A percentile compares a stretch with the other conserved stretches of the same genome.
Conservation (phyloP, 345 rosid species). For the Salix suchowensis region DNA sequence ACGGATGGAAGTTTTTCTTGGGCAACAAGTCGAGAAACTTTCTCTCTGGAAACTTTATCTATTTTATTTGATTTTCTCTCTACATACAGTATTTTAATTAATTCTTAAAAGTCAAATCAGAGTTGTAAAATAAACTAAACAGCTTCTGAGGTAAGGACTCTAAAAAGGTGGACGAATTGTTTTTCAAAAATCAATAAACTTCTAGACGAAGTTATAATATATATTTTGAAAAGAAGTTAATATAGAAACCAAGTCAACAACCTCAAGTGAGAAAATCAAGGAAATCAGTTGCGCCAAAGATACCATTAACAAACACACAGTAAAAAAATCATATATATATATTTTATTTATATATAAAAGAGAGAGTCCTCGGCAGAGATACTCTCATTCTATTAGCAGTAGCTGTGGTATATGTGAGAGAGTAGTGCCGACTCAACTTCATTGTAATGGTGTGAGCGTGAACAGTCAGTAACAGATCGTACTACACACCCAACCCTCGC, state of each 20-base stretch:
- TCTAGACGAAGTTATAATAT: not conserved
- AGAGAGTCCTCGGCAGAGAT: conserved; percentile 3
- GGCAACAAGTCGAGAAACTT: no score
- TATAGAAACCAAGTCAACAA: not conserved
- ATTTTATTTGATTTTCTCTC: no score
- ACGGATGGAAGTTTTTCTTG: no score
- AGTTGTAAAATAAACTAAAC: no score
- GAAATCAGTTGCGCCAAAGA: not conserved
- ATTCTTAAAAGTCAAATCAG: no score
- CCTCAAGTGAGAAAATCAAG: conserved; percentile 26
- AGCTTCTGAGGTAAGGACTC: no score
- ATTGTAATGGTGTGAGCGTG: conserved; percentile 33
- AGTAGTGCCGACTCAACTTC: conserved; percentile 28
- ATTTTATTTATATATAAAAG: not conserved
- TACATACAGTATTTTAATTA: no score
- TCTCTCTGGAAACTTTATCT: no score
- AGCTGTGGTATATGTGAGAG: conserved; percentile 8
- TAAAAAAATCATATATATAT: not conserved
- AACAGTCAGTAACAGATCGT: conserved; percentile 25
- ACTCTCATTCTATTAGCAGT: not conserved
- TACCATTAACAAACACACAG: not conserved
- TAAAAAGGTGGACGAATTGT: no score
- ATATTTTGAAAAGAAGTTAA: not conserved
- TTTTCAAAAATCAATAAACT: no score
- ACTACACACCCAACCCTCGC: conserved; percentile 1